A percentile compares a stretch with the other conserved stretches of the same genome.
Conservation (phyloP, 1,284 basidiomycete species). For the Ceratobasidium theobromae region DNA sequence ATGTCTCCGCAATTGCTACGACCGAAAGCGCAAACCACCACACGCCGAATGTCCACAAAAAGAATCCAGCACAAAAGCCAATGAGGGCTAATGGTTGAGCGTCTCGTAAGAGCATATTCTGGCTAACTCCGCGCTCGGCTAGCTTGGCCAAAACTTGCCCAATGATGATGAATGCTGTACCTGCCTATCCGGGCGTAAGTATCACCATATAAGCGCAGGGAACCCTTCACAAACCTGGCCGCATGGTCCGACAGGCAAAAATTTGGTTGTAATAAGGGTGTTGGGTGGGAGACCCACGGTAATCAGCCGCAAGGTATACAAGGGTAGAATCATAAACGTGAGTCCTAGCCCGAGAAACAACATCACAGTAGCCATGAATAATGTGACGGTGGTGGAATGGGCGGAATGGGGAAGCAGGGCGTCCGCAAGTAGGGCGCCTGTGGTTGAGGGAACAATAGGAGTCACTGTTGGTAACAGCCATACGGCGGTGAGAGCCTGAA, state of each 20-base stretch:
- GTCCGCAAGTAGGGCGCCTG: slow-evolving; percentile 8
- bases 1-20: slow-evolving; percentile 6
- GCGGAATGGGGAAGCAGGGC: slow-evolving; percentile 6
- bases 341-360: slow-evolving; percentile 23
- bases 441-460: slow-evolving; percentile 11
- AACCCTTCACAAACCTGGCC: not conserved
- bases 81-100: not conserved
- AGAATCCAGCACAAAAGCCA: not conserved
- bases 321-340: slow-evolving; percentile 10
- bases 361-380: not conserved
- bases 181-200: not conserved
- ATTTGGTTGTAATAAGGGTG: slow-evolving; percentile 16
- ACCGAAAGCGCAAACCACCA: slow-evolving; percentile 17
- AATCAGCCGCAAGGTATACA: slow-evolving; percentile 18
- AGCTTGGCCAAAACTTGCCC: slow-evolving; percentile 7
- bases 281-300: slow-evolving; percentile 15
- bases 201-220: not conserved
- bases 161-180: not conserved
- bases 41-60: slow-evolving; percentile 17
- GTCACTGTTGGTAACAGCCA: slow-evolving; percentile 17
- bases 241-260: slow-evolving; percentile 24
- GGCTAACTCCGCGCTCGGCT: not conserved
- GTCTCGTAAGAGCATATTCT: not conserved
- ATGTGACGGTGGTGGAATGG: not conserved
- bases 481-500: slow-evolving; percentile 1